Conservation (phyloP, 331 rosid genomes). For the Arachis monticola region DNA sequence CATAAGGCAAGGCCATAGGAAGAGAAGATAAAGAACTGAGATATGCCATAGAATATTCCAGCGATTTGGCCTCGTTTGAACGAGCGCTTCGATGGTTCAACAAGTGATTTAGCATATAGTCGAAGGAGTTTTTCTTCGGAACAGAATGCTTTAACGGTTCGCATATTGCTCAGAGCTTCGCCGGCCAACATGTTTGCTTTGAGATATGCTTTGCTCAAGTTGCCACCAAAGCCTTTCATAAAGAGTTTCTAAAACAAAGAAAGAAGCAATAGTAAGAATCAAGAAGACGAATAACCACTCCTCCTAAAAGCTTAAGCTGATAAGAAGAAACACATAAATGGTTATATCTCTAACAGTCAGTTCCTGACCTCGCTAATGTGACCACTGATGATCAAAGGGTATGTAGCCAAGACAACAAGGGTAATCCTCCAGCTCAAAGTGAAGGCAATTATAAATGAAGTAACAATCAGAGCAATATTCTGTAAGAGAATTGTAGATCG, state of each 20-base stretch:
- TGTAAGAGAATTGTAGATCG: conserved; percentile 73
- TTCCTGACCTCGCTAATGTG: conserved; percentile 77
- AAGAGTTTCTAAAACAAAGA: conserved; percentile 68
- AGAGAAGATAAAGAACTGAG: too few relatives aligned
- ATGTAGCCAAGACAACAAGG: conserved; percentile 76
- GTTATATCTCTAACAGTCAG: too few relatives aligned
- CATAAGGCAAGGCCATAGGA: conserved; percentile 80
- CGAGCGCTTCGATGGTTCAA: too few relatives aligned
- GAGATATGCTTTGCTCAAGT: conserved; percentile 84
- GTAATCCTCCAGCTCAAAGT: conserved; percentile 81
- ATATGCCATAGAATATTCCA: too few relatives aligned
- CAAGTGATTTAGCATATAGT: not conserved
- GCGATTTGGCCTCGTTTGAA: too few relatives aligned
- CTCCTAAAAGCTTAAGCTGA: too few relatives aligned
- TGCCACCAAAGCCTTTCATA: conserved; percentile 78
- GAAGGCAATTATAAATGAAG: conserved; percentile 71
- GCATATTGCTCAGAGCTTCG: conserved; percentile 83
- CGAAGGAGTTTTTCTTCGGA: not conserved
- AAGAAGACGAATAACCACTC: not conserved
- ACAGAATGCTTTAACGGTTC: conserved; percentile 69
- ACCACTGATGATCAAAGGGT: conserved; percentile 79
- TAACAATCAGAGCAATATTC: conserved; percentile 67
- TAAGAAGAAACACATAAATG: too few relatives aligned
- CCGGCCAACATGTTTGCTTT: conserved; percentile 86
- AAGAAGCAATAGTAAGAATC: not conserved